These are phyloP conservation scores for Fusarium transvaalense DNA, from an alignment of 2,329 filamentous ascomycete genomes.

Conservation along the genomic window DNA sequence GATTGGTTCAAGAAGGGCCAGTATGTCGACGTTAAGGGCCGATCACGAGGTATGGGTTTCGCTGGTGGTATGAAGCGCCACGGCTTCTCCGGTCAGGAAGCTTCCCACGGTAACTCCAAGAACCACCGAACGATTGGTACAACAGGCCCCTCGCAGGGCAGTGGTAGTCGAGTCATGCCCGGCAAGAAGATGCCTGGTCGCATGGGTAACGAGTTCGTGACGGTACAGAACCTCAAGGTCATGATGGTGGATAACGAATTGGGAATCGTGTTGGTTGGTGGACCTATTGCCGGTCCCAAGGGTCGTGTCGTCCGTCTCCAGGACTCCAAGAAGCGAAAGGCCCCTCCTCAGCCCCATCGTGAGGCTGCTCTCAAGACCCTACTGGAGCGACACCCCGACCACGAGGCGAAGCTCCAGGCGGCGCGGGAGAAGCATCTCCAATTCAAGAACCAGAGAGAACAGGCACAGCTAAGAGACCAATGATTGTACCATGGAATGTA, in stretches of 20 bases:
- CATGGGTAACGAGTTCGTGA: slow-evolving; percentile 92
- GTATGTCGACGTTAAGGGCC: slow-evolving; percentile 85
- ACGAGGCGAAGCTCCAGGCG: slow-evolving; percentile 60
- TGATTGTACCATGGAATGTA: slow-evolving; percentile 39
- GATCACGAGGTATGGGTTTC: slow-evolving; percentile 90
- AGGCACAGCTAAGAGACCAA: slow-evolving; percentile 37
- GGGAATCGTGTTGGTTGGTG: slow-evolving; percentile 89
- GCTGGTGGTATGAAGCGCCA: slow-evolving; percentile 98
- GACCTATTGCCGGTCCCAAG: slow-evolving; percentile 88
- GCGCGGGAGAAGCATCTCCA: slow-evolving; percentile 65
- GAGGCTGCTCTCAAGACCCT: slow-evolving; percentile 60
- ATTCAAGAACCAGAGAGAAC: slow-evolving; percentile 64
- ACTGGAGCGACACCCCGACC: slow-evolving; percentile 62
- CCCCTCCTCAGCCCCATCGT: slow-evolving; percentile 63
- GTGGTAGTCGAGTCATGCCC: slow-evolving; percentile 90
- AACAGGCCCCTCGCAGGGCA: slow-evolving; percentile 88
- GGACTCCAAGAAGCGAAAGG: slow-evolving; percentile 88
- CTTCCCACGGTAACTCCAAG: slow-evolving; percentile 94
- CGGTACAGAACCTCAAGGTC: slow-evolving; percentile 90
- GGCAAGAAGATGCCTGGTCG: slow-evolving; percentile 98
- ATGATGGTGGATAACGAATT: slow-evolving; percentile 88
- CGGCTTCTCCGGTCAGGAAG: slow-evolving; percentile 88
- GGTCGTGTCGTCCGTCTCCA: slow-evolving; percentile 86
- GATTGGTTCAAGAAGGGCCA: slow-evolving; percentile 93
- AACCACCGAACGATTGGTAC: slow-evolving; percentile 95